Evolutionary conservation across 2,329 filamentous ascomycete species (phyloP).

Genomic region (Paraphaeosphaeria sporulosa): DNA sequence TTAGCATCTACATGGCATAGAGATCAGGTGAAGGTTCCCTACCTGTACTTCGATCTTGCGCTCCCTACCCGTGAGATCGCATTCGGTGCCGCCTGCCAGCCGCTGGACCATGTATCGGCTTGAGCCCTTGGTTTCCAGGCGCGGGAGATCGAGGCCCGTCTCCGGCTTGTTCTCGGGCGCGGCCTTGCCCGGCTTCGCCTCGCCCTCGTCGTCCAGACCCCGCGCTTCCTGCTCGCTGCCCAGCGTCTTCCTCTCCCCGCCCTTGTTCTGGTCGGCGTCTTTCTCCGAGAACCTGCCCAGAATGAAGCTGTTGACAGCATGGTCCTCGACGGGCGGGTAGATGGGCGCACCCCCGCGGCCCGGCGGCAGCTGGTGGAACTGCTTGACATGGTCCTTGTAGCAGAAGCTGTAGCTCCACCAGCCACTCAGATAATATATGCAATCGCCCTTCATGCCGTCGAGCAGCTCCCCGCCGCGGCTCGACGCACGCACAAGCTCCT

Average conservation of each 20-base stretch:
- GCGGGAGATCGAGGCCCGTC: slow-evolving; percentile 56
- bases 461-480: slow-evolving; percentile 82
- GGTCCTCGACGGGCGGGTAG: slow-evolving; percentile 79
- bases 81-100: slow-evolving; percentile 79
- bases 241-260: slow-evolving; percentile 38
- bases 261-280: slow-evolving; percentile 26
- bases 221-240: slow-evolving; percentile 41
- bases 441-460: slow-evolving; percentile 76
- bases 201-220: slow-evolving; percentile 40
- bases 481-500: slow-evolving; percentile 79
- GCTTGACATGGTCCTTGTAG: slow-evolving; percentile 84
- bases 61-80: slow-evolving; percentile 82
- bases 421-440: slow-evolving; percentile 83
- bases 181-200: slow-evolving; percentile 23
- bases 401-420: slow-evolving; percentile 99
- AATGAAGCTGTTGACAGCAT: slow-evolving; percentile 76
- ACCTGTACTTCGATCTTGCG: slow-evolving; percentile 84
- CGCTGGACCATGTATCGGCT: slow-evolving; percentile 86
- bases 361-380: slow-evolving; percentile 84
- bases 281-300: slow-evolving; percentile 67
- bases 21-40: slow-evolving; percentile 18
- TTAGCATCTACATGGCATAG: slow-evolving; percentile 14
- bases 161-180: slow-evolving; percentile 22
- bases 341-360: slow-evolving; percentile 71
- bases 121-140: slow-evolving; percentile 82